Conservation (phyloP, 2,329 filamentous ascomycete genomes). For the Tolypocladium inflatum region DNA sequence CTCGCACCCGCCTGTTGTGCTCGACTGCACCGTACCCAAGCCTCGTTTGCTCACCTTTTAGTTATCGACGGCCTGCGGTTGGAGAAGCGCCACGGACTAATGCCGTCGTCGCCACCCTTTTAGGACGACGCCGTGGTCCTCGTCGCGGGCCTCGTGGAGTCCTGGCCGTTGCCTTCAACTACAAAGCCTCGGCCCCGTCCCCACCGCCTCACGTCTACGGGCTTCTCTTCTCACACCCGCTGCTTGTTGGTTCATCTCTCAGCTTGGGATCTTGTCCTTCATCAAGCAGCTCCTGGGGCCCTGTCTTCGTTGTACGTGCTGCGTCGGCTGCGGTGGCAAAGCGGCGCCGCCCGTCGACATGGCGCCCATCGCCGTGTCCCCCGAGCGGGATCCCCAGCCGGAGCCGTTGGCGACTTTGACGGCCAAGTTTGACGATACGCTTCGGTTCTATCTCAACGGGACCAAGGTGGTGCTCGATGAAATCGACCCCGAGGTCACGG, state of each 20-base stretch:
- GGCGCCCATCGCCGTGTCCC: conserved; percentile 47
- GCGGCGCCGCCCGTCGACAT: conserved; percentile 21
- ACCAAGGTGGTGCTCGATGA: conserved; percentile 79
- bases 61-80: neutral
- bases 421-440: conserved; percentile 71
- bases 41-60: neutral
- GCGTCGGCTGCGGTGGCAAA: neutral
- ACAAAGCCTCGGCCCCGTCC: conserved; percentile 1
- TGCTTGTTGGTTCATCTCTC: neutral
- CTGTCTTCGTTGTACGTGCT: neutral
- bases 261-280: neutral
- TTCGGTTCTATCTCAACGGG: conserved; percentile 91
- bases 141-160: neutral
- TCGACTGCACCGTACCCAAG: neutral
- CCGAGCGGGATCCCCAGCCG: conserved; percentile 29
- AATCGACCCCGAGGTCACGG: conserved; percentile 82
- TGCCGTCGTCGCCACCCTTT: conserved; percentile 1
- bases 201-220: neutral
- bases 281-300: neutral
- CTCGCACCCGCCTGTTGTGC: neutral
- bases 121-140: conserved; percentile 4
- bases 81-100: neutral
- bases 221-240: neutral
- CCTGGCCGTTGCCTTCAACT: neutral
- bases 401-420: conserved; percentile 44